Evolutionary conservation across 2,329 filamentous ascomycete species (phyloP), one percentile per base, ranked within the genome.

Genomic region (Venturiaceae sp.): DNA sequence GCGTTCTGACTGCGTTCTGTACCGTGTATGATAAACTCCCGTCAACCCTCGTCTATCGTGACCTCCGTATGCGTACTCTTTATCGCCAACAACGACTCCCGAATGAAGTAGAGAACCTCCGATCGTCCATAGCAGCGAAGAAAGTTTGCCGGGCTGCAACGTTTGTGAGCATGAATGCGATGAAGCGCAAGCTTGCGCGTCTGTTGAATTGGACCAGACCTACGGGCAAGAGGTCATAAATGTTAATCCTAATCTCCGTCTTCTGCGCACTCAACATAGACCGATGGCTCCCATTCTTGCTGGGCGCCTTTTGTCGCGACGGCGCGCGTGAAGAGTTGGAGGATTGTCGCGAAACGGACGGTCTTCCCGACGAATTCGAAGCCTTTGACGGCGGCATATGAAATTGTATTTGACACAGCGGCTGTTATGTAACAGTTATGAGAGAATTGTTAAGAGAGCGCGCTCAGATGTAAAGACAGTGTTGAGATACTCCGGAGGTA

Each of bases 41-140:
- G 87, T 92, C 59, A 86, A 71, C 26, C 82, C 81, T 54, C 76
- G 81, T 64, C 81, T 82, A 67, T 89, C 84, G 69, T 95, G 90
- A 1, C 90, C 90, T 46, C 90, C 90, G 66, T 90, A 95, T 23
- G 90, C 90, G 69, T 94, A 95, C 75, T 95, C 90, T 62, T 79
- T 82, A 64, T 86, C 83, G 68, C 86, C 85, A 72, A 94, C 89
- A 41, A 91, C 88, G 57, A 95, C 86, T 56, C 88, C 90, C 0
- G 89, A 89, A 70, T 95, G 90, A 5, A 94, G 81, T 34, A 95
- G 83, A 5, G 86, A 88, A 50, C 86, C 82, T 60, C 90, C 90
- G 58, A 92, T 69, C 21, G 84, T 81, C 90, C 90, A 95, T 32
- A 95, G 80, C 13, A 90, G 65, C 0, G 86, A 84, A n/a, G 88